A percentile compares a stretch with the other conserved stretches of the same genome.
Conservation (phyloP, 83 land plant species). For the Picea abies region DNA sequence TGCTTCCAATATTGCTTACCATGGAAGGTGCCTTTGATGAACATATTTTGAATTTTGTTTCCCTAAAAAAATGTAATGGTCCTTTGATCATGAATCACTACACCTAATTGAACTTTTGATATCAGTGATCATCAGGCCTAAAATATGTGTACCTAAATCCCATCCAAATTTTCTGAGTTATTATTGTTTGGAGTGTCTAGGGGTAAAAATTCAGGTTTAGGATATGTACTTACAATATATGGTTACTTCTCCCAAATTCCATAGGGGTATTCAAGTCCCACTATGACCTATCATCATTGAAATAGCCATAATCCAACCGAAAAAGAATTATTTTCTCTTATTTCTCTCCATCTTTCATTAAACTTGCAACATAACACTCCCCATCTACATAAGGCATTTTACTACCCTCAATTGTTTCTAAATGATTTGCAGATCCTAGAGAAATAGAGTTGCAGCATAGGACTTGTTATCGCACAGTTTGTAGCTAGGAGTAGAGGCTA, state of each 20-base stretch:
- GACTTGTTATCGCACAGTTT: no score
- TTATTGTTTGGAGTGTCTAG: neutral
- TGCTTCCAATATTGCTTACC: no score
- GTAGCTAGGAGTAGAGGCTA: neutral
- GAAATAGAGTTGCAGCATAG: no score
- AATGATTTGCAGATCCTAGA: neutral
- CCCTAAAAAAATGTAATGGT: no score
- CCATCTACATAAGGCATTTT: neutral
- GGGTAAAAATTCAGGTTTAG: neutral
- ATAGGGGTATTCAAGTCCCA: constrained; percentile 44
- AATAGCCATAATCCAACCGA: neutral
- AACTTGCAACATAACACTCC: neutral
- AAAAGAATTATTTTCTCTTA: neutral
- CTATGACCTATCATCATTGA: constrained; percentile 23
- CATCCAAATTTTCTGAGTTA: neutral
- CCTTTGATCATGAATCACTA: no score
- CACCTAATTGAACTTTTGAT: no score
- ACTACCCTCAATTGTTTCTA: neutral
- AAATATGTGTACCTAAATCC: neutral
- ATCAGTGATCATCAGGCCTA: no score
- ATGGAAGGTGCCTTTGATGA: no score
- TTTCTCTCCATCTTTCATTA: neutral
- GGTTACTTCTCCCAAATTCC: constrained; percentile 25
- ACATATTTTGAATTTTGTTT: no score
- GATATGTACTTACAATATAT: neutral